phyloP scores from a whole-genome alignment of 2,329 filamentous ascomycete genomes.

The Colletotrichum theobromicola region DNA sequence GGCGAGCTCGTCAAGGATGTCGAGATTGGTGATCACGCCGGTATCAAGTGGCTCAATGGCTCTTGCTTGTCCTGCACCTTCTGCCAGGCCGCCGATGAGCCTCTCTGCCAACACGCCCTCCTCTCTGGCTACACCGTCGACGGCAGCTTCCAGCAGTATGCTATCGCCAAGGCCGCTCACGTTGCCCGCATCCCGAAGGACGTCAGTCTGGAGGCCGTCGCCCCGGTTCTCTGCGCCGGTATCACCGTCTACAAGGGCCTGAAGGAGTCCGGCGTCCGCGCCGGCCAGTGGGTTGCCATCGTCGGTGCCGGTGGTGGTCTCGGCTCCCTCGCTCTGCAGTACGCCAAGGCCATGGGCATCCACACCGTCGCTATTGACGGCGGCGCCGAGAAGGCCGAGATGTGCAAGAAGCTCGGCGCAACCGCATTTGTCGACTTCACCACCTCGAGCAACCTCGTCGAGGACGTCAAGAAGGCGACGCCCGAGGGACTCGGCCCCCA shows the following conservation, averaged over 20 bases:
- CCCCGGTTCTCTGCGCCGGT: conserved; percentile 83
- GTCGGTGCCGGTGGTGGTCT: conserved; percentile 88
- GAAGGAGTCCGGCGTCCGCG: conserved; percentile 78
- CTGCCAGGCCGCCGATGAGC: conserved; percentile 82
- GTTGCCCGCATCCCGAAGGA: conserved; percentile 83
- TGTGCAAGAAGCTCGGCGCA: conserved; percentile 75
- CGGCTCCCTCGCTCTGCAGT: conserved; percentile 81
- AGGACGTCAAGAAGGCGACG: conserved; percentile 83
- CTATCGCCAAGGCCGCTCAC: conserved; percentile 84
- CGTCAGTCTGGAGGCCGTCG: conserved; percentile 75
- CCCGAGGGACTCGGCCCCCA: conserved; percentile 84
- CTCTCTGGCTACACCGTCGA: conserved; percentile 94
- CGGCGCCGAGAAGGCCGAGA: conserved; percentile 78
- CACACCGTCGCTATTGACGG: conserved; percentile 81
- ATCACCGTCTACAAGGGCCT: conserved; percentile 92
- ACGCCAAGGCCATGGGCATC: conserved; percentile 89
- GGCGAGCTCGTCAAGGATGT: conserved; percentile 80
- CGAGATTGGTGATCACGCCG: conserved; percentile 82
- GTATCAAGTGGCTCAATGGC: conserved; percentile 93
- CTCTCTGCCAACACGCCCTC: conserved; percentile 75
- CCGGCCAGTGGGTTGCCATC: conserved; percentile 82
- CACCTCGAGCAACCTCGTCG: conserved; percentile 76
- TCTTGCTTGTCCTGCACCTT: conserved; percentile 84
- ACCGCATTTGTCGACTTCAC: conserved; percentile 80
- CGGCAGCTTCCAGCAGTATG: conserved; percentile 86